These are phyloP conservation scores for Lunasporangiospora selenospora DNA, from an alignment of 192 early-diverging fungal genomes.

Conservation along the genomic window DNA sequence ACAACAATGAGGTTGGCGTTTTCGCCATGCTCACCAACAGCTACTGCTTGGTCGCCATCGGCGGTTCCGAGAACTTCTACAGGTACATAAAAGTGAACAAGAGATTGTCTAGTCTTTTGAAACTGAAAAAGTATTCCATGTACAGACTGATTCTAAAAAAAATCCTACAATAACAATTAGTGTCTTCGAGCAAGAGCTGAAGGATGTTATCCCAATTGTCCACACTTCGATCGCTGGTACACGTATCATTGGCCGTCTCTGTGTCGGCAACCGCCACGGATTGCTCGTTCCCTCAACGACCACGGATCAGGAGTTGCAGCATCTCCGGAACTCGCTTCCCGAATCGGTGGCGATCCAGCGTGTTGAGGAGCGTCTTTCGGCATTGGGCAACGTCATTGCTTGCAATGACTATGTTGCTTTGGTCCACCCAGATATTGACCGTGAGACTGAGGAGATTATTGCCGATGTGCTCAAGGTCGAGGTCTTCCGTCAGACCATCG, in stretches of 20 bases:
- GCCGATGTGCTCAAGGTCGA: slow-evolving; percentile 97
- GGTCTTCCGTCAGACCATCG: slow-evolving; percentile 98
- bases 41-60: slow-evolving; percentile 96
- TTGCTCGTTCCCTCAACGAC: slow-evolving; percentile 94
- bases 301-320: slow-evolving; percentile 98
- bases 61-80: slow-evolving; percentile 99
- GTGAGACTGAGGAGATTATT: slow-evolving; percentile 99
- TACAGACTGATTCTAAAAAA: background rate
- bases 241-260: slow-evolving; percentile 94
- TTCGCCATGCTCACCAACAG: slow-evolving; percentile 98
- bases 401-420: slow-evolving; percentile 99
- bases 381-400: slow-evolving; percentile 98
- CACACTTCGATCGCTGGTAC: slow-evolving; percentile 98
- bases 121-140: too few relatives aligned
- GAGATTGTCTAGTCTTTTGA: too few relatives aligned
- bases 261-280: slow-evolving; percentile 93
- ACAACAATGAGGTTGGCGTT: slow-evolving; percentile 99
- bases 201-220: slow-evolving; percentile 95
- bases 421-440: slow-evolving; percentile 97
- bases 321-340: slow-evolving; percentile 95
- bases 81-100: slow-evolving; percentile 74
- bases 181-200: slow-evolving; percentile 95
- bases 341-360: slow-evolving; percentile 94
- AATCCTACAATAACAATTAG: slow-evolving; percentile 42
- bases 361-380: slow-evolving; percentile 96